These are phyloP conservation scores for Tuctoria greenei DNA, from an alignment of 176 grass and related monocot species.

Conservation along the genomic window DNA sequence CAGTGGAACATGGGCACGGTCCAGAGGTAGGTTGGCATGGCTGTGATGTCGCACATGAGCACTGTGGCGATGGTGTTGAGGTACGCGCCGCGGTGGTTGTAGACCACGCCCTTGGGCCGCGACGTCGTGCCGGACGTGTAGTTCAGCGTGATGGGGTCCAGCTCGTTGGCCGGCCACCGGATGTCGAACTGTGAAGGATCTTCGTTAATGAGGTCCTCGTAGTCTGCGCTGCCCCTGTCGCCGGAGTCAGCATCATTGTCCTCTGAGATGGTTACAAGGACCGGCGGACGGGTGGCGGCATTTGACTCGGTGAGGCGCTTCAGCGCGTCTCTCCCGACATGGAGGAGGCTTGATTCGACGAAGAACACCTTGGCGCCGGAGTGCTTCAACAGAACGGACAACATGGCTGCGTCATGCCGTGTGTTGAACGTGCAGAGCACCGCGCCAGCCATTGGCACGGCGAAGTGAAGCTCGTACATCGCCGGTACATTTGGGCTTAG, in stretches of 20 bases:
- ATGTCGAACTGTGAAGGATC: slow-evolving; percentile 32
- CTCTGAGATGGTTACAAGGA: slow-evolving; percentile 25
- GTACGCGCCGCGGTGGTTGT: slow-evolving; percentile 63
- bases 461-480: slow-evolving; percentile 61
- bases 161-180: slow-evolving; percentile 42
- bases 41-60: slow-evolving; percentile 45
- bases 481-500: slow-evolving; percentile 48
- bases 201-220: slow-evolving; percentile 35
- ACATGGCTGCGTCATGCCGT: slow-evolving; percentile 35
- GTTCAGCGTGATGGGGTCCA: slow-evolving; percentile 48
- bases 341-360: slow-evolving; percentile 44
- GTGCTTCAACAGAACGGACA: slow-evolving; percentile 36
- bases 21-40: slow-evolving; percentile 50
- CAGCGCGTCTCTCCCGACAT: slow-evolving; percentile 24
- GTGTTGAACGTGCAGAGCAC: slow-evolving; percentile 56
- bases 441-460: slow-evolving; percentile 56
- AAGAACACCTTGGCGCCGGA: slow-evolving; percentile 60
- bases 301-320: not conserved
- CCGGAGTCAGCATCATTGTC: not conserved
- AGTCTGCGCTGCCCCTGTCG: not conserved
- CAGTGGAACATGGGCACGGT: slow-evolving; percentile 68
- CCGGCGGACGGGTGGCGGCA: not conserved
- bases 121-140: slow-evolving; percentile 67
- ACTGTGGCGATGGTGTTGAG: slow-evolving; percentile 55
- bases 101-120: slow-evolving; percentile 49